phyloP scores from a whole-genome alignment of 1,284 basidiomycete species.

The Trichosporon asahii region DNA sequence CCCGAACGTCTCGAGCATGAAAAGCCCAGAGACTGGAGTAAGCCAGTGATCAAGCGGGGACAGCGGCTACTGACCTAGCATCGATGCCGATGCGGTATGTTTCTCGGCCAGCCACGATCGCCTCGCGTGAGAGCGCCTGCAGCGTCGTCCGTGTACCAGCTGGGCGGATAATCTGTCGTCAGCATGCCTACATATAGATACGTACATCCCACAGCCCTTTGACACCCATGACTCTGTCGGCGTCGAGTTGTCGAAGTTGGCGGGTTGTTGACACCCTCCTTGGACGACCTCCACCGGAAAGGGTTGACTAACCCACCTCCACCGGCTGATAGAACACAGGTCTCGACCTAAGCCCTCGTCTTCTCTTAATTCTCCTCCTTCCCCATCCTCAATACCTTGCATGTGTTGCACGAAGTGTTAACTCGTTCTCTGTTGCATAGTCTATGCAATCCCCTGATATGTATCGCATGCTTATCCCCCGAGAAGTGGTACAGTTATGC shows the following conservation, averaged over 20 bases:
- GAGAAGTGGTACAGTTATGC: too few relatives aligned
- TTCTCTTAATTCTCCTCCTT: too few relatives aligned
- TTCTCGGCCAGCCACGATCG: conserved; percentile 48
- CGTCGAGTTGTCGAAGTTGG: background rate
- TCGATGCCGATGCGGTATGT: conserved; percentile 48
- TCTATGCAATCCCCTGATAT: too few relatives aligned
- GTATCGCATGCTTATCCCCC: too few relatives aligned
- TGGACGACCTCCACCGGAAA: background rate
- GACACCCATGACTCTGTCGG: conserved; percentile 46
- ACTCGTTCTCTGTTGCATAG: too few relatives aligned
- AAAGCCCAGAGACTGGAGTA: conserved; percentile 54
- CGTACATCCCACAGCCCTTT: conserved; percentile 53
- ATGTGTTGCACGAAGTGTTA: too few relatives aligned
- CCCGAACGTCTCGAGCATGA: conserved; percentile 49
- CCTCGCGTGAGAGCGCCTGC: conserved; percentile 39
- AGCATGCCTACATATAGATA: background rate
- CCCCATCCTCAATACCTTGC: too few relatives aligned
- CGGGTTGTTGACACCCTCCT: background rate
- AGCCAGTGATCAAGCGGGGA: background rate
- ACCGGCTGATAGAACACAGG: background rate
- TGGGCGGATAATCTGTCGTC: conserved; percentile 44
- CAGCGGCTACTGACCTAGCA: conserved; percentile 41
- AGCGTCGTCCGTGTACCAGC: conserved; percentile 40
- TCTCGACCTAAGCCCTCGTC: too few relatives aligned
- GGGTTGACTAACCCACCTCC: background rate